Evolutionary conservation across 2,329 filamentous ascomycete genomes (phyloP), one percentile per base, ranked within the genome.

Genomic region (Microthyrium microscopicum): DNA sequence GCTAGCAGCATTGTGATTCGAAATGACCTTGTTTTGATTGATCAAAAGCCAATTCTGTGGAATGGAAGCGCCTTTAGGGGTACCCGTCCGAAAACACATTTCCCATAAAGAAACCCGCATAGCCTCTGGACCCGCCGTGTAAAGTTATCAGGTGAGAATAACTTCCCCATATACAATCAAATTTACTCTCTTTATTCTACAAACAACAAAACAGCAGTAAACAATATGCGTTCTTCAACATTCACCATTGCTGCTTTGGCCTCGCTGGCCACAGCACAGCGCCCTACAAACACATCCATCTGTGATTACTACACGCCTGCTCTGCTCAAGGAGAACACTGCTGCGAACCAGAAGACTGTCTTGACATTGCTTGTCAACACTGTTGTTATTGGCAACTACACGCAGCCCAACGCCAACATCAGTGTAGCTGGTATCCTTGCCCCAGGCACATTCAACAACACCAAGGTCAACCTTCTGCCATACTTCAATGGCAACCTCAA

Each of bases 241-340:
- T n/a, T n/a, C n/a, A 29, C 26, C 12, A 29, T 15, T 12, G 7
- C 26, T 8, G 26, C 26, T 7, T 15, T 29, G 12, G 26, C 20
- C 45, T 39, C 31, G 60, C 61, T 15, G 15, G 26, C 26, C 17
- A 8, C 29, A 9, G 29, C 29, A 31, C 61, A 68, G 48, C 60
- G 66, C 28, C 64, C 64, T 3, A 32, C 47, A 9, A 58, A 65
- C 43, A 58, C 48, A 3, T 61, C 65, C 38, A 65, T 75, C 42
- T 75, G 70, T 51, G 70, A 74, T 54, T 71, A 72, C 51, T 75
- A 75, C 52, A 73, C 70, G 21, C 68, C 57, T 3, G 62, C 64
- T n/a, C 49, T 73, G 8, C 56, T 73, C 34, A 66, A 59, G 48
- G 56, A 69, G 25, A 74, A 73, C 55, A 73, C 63, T 24, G 64